A percentile compares a stretch with the other conserved stretches of the same genome.
phyloP scores from a whole-genome alignment of 805 yeast species.

The Kluyveromyces nonfermentans region DNA sequence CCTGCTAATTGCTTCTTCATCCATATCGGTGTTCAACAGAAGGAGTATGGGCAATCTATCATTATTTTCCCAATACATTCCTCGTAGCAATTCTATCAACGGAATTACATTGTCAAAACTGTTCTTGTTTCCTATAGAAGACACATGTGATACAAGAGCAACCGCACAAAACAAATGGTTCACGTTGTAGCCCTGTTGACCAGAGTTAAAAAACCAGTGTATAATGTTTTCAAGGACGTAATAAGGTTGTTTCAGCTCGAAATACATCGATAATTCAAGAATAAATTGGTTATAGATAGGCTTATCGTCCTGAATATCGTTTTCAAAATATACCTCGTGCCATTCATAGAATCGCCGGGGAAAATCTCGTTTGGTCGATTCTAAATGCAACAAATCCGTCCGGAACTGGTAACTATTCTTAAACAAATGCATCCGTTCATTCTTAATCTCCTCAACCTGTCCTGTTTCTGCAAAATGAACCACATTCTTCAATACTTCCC shows the following conservation, averaged over 20 bases:
- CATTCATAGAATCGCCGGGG: constrained; percentile 13
- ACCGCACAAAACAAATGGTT: constrained; percentile 10
- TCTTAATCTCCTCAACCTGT: neutral
- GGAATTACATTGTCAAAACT: constrained; percentile 4
- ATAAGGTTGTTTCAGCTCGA: constrained; percentile 6
- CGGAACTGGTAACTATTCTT: neutral
- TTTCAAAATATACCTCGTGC: constrained; percentile 10
- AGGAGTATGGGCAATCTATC: constrained; percentile 4
- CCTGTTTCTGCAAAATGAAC: constrained; percentile 1
- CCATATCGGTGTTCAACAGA: constrained; percentile 5
- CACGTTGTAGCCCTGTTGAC: constrained; percentile 1
- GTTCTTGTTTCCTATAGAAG: neutral
- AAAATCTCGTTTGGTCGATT: constrained; percentile 8
- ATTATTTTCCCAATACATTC: neutral
- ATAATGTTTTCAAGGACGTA: constrained; percentile 4
- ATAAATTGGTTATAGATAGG: constrained; percentile 8
- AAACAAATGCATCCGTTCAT: constrained; percentile 2
- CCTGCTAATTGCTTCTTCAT: constrained; percentile 1
- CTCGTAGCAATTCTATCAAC: constrained; percentile 1
- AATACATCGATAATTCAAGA: constrained; percentile 4
- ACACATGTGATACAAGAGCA: constrained; percentile 7
- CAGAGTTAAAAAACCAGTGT: constrained; percentile 8
- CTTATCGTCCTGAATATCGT: constrained; percentile 5
- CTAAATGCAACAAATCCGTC: neutral
- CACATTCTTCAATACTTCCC: constrained; percentile 3